A percentile compares a stretch with the other conserved stretches of the same genome.
Conservation (phyloP, 352 stramenopile genomes). For the Phytophthora litchii region DNA sequence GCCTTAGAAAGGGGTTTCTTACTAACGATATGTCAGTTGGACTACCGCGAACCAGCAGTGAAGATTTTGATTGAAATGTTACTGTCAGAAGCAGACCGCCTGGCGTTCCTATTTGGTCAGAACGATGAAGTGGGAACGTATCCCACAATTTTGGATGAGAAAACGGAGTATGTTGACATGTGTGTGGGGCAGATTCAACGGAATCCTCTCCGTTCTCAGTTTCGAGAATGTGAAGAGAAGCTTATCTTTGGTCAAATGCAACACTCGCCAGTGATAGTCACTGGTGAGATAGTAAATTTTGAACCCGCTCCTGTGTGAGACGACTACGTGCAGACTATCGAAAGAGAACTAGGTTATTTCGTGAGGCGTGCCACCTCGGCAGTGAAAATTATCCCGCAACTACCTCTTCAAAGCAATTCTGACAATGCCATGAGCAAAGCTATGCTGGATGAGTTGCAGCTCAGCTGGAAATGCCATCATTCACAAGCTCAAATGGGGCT, state of each 20-base stretch:
- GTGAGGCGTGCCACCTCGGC: slow-evolving; percentile 1
- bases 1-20: slow-evolving; percentile 27
- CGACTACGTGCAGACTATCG: slow-evolving; percentile 28
- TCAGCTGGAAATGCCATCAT: slow-evolving; percentile 53
- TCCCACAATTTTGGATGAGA: slow-evolving; percentile 17
- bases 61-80: slow-evolving; percentile 38
- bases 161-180: slow-evolving; percentile 31
- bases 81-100: slow-evolving; percentile 28
- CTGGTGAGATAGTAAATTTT: slow-evolving; percentile 6
- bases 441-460: slow-evolving; percentile 52
- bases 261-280: not conserved
- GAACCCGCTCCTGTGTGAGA: slow-evolving; percentile 11
- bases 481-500: slow-evolving; percentile 19
- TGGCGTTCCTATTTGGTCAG: slow-evolving; percentile 43
- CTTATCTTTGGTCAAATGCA: slow-evolving; percentile 17
- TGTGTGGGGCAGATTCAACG: slow-evolving; percentile 17
- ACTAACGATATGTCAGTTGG: slow-evolving; percentile 29
- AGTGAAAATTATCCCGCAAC: slow-evolving; percentile 1
- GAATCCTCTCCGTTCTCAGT: slow-evolving; percentile 34
- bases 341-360: slow-evolving; percentile 25
- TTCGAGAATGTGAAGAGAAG: slow-evolving; percentile 30
- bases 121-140: not conserved
- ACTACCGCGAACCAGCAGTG: slow-evolving; percentile 43
- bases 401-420: slow-evolving; percentile 33
- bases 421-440: slow-evolving; percentile 39